Evolutionary conservation across 1,284 basidiomycete species (phyloP).

Genomic region (Sporisorium exsertum): DNA sequence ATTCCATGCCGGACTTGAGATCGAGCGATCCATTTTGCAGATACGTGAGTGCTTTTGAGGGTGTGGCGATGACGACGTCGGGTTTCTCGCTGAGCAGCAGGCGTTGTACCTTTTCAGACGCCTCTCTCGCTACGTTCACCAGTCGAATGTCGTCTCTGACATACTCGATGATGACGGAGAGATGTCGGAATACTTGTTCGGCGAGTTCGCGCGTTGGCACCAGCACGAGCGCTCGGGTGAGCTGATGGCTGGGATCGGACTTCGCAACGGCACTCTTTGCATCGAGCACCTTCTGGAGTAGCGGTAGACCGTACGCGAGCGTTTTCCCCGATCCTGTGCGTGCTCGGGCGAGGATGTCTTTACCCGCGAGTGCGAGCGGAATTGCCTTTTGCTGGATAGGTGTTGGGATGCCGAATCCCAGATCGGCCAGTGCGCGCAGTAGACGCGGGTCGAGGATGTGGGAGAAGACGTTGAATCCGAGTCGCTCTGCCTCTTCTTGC

Average conservation of each 20-base stretch:
- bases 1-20: conserved; percentile 75
- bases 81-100: conserved; percentile 87
- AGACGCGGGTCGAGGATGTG: conserved; percentile 81
- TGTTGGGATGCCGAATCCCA: conserved; percentile 84
- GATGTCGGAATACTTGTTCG: conserved; percentile 84
- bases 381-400: conserved; percentile 82
- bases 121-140: conserved; percentile 79
- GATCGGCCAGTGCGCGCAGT: conserved; percentile 80
- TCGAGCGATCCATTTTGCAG: conserved; percentile 77
- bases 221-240: conserved; percentile 84
- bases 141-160: conserved; percentile 78
- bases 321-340: conserved; percentile 98
- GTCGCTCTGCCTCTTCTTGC: conserved; percentile 41
- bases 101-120: conserved; percentile 80
- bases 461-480: conserved; percentile 71
- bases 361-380: conserved; percentile 86
- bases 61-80: conserved; percentile 91
- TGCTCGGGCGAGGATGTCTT: conserved; percentile 92
- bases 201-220: conserved; percentile 94
- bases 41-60: conserved; percentile 82
- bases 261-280: conserved; percentile 74
- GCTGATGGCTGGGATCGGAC: conserved; percentile 72
- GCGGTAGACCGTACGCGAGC: conserved; percentile 90
- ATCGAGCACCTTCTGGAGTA: conserved; percentile 87
- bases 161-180: conserved; percentile 79